These are phyloP conservation scores for Vanrija sp. DNA, from an alignment of 1,284 basidiomycete species.

Conservation along the genomic window DNA sequence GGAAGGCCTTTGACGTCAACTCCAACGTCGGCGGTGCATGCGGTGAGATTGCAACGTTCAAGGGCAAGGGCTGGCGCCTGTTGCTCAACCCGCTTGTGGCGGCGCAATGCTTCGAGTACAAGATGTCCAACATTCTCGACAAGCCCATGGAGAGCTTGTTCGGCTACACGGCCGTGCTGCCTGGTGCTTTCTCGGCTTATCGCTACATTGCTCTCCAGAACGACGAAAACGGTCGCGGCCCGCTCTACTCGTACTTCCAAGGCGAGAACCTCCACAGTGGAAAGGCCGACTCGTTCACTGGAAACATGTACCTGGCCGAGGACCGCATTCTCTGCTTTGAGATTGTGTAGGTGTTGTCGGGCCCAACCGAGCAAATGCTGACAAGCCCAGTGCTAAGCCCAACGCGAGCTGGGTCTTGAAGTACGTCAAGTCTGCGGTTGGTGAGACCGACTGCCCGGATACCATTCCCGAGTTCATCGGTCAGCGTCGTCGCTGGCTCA, in stretches of 20 bases:
- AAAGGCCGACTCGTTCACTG: conserved; percentile 92
- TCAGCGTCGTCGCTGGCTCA: conserved; percentile 57
- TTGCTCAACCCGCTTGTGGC: conserved; percentile 85
- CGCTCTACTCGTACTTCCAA: conserved; percentile 93
- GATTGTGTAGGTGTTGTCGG: conserved; percentile 56
- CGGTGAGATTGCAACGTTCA: conserved; percentile 89
- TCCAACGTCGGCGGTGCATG: conserved; percentile 91
- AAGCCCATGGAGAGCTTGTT: conserved; percentile 91
- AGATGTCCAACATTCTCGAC: conserved; percentile 81
- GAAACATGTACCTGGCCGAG: conserved; percentile 52
- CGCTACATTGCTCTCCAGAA: conserved; percentile 61
- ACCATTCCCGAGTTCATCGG: conserved; percentile 89
- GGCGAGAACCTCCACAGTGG: conserved; percentile 86
- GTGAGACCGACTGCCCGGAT: conserved; percentile 96
- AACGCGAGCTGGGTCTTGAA: conserved; percentile 89
- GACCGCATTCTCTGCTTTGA: conserved; percentile 96
- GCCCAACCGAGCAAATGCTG: background rate
- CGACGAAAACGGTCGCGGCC: conserved; percentile 76
- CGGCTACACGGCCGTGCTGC: conserved; percentile 74
- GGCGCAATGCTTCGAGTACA: conserved; percentile 92
- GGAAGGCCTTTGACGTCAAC: conserved; percentile 91
- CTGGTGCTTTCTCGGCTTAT: conserved; percentile 93
- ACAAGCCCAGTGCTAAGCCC: conserved; percentile 62
- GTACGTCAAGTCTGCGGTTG: conserved; percentile 92
- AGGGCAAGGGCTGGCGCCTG: conserved; percentile 77